These are phyloP conservation scores for Lagerstroemia speciosa DNA, from an alignment of 345 rosid genomes.

Conservation along the genomic window DNA sequence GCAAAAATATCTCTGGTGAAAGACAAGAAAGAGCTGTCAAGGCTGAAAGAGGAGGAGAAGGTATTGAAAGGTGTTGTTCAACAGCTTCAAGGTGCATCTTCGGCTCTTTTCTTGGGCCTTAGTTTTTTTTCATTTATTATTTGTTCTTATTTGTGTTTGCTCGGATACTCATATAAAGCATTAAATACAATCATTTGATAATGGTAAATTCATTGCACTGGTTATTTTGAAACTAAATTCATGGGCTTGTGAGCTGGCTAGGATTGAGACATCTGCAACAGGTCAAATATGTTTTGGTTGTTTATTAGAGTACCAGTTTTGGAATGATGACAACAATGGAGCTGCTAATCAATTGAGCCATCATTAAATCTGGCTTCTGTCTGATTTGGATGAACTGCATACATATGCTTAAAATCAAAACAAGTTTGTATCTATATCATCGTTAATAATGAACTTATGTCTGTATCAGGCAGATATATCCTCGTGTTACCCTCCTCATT, in stretches of 20 bases:
- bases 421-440: too few species aligned
- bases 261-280: background rate
- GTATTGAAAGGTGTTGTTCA: constrained; percentile 67
- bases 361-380: background rate
- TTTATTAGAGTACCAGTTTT: background rate
- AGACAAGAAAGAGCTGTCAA: constrained; percentile 61
- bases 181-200: too few species aligned
- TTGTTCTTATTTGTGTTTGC: background rate
- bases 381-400: background rate
- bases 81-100: constrained; percentile 66
- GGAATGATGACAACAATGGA: background rate
- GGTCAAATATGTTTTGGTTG: background rate
- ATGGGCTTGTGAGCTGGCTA: background rate
- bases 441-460: background rate
- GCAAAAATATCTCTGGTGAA: constrained; percentile 54
- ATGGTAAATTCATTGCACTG: background rate
- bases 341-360: background rate
- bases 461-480: background rate
- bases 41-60: constrained; percentile 70
- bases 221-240: background rate
- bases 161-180: too few species aligned
- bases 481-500: too few species aligned
- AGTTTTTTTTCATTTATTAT: background rate
- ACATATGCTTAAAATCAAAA: background rate
- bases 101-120: background rate